Evolutionary conservation across 805 yeast species (phyloP).

Genomic region (Tetrapisispora fleetii): DNA sequence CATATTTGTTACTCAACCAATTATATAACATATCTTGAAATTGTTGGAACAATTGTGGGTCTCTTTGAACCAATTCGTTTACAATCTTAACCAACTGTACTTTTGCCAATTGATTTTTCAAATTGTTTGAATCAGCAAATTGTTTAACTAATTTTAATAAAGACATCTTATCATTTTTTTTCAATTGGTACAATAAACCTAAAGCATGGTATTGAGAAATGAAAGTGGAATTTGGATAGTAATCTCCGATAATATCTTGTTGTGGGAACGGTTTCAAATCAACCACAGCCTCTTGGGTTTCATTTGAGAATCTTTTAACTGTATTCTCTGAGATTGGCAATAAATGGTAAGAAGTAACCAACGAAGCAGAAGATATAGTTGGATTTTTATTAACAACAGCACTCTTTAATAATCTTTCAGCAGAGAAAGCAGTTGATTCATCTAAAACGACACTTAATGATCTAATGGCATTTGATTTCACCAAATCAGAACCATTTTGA

Average conservation of each 20-base stretch:
- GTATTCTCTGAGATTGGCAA: conserved; percentile 85
- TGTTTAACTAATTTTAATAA: conserved; percentile 82
- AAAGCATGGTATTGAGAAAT: conserved; percentile 94
- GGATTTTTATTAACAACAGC: conserved; percentile 89
- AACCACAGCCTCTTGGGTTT: conserved; percentile 81
- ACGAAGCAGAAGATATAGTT: conserved; percentile 83
- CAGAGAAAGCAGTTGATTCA: conserved; percentile 80
- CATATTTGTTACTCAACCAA: conserved; percentile 72
- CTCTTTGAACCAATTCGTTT: conserved; percentile 62
- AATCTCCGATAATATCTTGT: conserved; percentile 29
- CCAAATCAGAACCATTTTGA: conserved; percentile 75
- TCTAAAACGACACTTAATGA: conserved; percentile 85
- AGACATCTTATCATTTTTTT: conserved; percentile 90
- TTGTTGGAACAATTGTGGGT: conserved; percentile 42
- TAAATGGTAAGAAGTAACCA: conserved; percentile 82
- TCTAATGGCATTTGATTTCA: conserved; percentile 91
- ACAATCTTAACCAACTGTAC: conserved; percentile 79
- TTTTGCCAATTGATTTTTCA: conserved; percentile 75
- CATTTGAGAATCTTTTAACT: conserved; percentile 88
- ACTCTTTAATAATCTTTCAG: conserved; percentile 85
- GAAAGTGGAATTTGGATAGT: conserved; percentile 61
- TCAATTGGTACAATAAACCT: conserved; percentile 77
- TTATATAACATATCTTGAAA: conserved; percentile 47
- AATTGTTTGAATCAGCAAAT: conserved; percentile 46
- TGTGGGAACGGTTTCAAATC: conserved; percentile 34